Evolutionary conservation across 805 yeast species (phyloP).

Genomic region (Candida easanensis): DNA sequence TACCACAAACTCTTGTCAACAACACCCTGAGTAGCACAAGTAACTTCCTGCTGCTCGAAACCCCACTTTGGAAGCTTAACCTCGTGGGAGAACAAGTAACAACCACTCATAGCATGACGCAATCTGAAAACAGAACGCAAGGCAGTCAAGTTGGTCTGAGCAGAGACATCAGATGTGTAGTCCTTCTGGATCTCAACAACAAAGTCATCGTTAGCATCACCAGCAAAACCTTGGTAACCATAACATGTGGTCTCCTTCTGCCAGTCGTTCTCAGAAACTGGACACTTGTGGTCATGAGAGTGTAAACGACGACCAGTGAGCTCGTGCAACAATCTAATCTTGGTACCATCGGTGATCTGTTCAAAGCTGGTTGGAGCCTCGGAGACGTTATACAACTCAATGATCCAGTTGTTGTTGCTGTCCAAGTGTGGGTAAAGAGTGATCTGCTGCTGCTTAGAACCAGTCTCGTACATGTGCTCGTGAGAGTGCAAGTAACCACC

Average conservation of each 20-base stretch:
- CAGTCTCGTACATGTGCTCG: conserved; percentile 64
- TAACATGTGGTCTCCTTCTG: conserved; percentile 78
- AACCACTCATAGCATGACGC: conserved; percentile 76
- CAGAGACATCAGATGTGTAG: conserved; percentile 46
- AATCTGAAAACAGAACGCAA: conserved; percentile 69
- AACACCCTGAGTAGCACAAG: conserved; percentile 71
- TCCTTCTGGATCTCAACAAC: conserved; percentile 66
- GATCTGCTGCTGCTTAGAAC: conserved; percentile 82
- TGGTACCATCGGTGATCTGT: conserved; percentile 64
- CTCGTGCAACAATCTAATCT: conserved; percentile 63
- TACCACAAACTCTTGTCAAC: conserved; percentile 65
- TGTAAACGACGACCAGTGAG: conserved; percentile 66
- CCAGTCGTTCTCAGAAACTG: conserved; percentile 75
- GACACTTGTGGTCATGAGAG: conserved; percentile 80
- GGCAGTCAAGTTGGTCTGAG: conserved; percentile 58
- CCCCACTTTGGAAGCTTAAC: conserved; percentile 81
- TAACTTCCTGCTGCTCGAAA: conserved; percentile 80
- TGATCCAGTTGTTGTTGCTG: conserved; percentile 65
- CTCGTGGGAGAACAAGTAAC: conserved; percentile 73
- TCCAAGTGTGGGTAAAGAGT: conserved; percentile 80
- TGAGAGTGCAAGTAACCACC: conserved; percentile 89
- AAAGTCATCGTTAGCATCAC: conserved; percentile 85
- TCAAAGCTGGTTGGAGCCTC: conserved; percentile 56
- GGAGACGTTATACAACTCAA: conserved; percentile 64
- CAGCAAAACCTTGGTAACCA: conserved; percentile 72